These are phyloP conservation scores for Russula sp. DNA, from an alignment of 768 basidiomycete genomes.

Conservation along the genomic window DNA sequence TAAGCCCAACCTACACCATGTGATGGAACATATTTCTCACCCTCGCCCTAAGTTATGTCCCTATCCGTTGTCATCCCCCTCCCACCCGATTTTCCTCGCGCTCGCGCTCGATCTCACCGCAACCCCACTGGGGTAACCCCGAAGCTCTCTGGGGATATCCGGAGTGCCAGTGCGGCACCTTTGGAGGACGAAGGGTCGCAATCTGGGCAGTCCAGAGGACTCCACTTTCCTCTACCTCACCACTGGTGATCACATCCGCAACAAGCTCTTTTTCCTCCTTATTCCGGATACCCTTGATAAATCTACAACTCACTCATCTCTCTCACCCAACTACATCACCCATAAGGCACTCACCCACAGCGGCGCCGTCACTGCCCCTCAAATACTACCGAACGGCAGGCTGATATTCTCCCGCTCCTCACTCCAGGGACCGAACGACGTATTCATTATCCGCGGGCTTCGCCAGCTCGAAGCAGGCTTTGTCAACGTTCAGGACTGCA, in stretches of 20 bases:
- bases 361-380: slow-evolving; percentile 55
- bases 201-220: slow-evolving; percentile 32
- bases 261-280: slow-evolving; percentile 67
- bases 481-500: slow-evolving; percentile 22
- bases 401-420: slow-evolving; percentile 72
- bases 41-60: neutral
- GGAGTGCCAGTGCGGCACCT: neutral
- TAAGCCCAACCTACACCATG: neutral
- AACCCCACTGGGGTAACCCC: neutral
- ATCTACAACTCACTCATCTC: slow-evolving; percentile 50
- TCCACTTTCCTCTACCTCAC: slow-evolving; percentile 65
- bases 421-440: slow-evolving; percentile 74
- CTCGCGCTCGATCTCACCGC: neutral
- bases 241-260: slow-evolving; percentile 70
- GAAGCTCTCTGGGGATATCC: neutral
- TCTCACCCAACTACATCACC: slow-evolving; percentile 37
- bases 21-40: no score
- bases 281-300: slow-evolving; percentile 56
- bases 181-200: neutral
- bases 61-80: slow-evolving; percentile 8
- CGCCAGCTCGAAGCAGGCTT: slow-evolving; percentile 34
- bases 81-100: neutral
- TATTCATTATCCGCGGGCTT: slow-evolving; percentile 55
- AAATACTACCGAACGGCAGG: slow-evolving; percentile 51
- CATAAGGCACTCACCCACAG: slow-evolving; percentile 56